Evolutionary conservation across 2,329 filamentous ascomycete genomes (phyloP).

Genomic region (Fusarium sp.): DNA sequence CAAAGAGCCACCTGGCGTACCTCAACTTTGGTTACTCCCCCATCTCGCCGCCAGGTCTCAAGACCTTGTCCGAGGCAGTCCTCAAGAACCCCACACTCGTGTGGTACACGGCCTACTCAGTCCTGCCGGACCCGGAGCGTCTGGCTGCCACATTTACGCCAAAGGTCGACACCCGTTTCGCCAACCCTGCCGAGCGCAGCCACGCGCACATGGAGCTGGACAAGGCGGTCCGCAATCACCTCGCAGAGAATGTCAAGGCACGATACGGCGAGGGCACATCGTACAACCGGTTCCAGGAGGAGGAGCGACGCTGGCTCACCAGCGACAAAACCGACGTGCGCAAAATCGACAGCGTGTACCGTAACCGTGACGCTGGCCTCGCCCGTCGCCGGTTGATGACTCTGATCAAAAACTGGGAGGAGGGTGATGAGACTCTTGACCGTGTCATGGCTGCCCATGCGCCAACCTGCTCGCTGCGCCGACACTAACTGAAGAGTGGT

Average conservation of each 20-base stretch:
- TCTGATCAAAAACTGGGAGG: conserved; percentile 55
- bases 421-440: conserved; percentile 53
- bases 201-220: conserved; percentile 43
- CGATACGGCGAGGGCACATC: conserved; percentile 47
- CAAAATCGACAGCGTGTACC: conserved; percentile 58
- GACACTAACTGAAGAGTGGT: conserved; percentile 4
- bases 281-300: conserved; percentile 48
- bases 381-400: conserved; percentile 51
- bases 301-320: conserved; percentile 55
- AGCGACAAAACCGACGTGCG: conserved; percentile 55
- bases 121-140: conserved; percentile 47
- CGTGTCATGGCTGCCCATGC: conserved; percentile 50
- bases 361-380: conserved; percentile 54
- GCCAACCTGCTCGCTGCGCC: conserved; percentile 43
- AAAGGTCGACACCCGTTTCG: conserved; percentile 41
- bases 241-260: conserved; percentile 48
- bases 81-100: conserved; percentile 49
- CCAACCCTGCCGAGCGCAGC: conserved; percentile 39
- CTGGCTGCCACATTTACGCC: conserved; percentile 46
- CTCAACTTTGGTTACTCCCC: conserved; percentile 56
- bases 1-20: conserved; percentile 51
- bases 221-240: conserved; percentile 46
- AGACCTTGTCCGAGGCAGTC: conserved; percentile 46
- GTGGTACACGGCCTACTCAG: conserved; percentile 52
- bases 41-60: conserved; percentile 46